Percentiles rank a stretch among this genome's conserved stretches.
phyloP scores from a whole-genome alignment of 805 yeast species.

The Saccharomycopsis schoenii region DNA sequence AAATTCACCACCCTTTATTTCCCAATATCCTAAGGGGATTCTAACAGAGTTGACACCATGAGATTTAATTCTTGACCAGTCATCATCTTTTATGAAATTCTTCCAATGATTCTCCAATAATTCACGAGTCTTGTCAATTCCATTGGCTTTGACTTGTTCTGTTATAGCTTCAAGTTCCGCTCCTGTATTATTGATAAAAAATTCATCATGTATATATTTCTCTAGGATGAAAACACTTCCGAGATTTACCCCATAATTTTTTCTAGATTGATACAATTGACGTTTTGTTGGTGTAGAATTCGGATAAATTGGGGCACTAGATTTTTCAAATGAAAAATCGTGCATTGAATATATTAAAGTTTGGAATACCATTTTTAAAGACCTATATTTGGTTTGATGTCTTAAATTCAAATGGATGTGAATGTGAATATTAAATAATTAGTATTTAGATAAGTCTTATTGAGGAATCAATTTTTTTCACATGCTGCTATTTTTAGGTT shows the following conservation, averaged over 20 bases:
- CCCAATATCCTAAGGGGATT: conserved; percentile 90
- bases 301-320: conserved; percentile 9
- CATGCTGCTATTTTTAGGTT: no score
- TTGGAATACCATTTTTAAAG: not conserved
- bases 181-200: conserved; percentile 48
- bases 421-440: no score
- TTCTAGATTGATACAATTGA: conserved; percentile 48
- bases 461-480: no score
- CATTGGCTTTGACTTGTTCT: conserved; percentile 36
- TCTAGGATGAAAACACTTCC: conserved; percentile 78
- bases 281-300: conserved; percentile 27
- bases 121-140: conserved; percentile 43
- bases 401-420: no score
- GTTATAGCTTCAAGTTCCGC: conserved; percentile 69
- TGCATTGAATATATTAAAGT: conserved; percentile 8
- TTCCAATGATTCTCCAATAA: conserved; percentile 59
- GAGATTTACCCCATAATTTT: conserved; percentile 75
- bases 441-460: no score
- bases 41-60: conserved; percentile 70
- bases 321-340: conserved; percentile 11
- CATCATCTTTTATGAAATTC: conserved; percentile 50
- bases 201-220: conserved; percentile 60
- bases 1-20: conserved; percentile 53
- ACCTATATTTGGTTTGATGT: conserved; percentile 50
- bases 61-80: conserved; percentile 67